Percentiles rank a stretch among this genome's conserved stretches.
Evolutionary conservation across 805 yeast species (phyloP).

Genomic region (Citeromyces matritensis): DNA sequence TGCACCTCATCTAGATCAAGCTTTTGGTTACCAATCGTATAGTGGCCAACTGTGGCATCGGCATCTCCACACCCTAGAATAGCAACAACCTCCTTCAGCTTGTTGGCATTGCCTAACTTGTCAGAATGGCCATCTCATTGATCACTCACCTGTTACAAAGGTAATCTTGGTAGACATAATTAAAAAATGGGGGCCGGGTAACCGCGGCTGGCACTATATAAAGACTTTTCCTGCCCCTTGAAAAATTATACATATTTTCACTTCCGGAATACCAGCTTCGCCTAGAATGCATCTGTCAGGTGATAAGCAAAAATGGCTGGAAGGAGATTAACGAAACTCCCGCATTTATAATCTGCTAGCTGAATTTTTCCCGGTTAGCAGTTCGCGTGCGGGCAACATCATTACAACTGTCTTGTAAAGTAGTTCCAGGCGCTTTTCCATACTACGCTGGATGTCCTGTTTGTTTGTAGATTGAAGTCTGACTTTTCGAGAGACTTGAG

Average conservation of each 20-base stretch:
- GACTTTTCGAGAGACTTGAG: constrained; percentile 40
- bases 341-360: constrained; percentile 16
- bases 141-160: constrained; percentile 12
- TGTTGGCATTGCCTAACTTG: constrained; percentile 77
- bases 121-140: neutral
- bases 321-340: constrained; percentile 17
- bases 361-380: constrained; percentile 3
- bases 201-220: neutral
- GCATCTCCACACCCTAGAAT: constrained; percentile 27
- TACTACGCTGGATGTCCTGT: constrained; percentile 29
- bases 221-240: too few species aligned
- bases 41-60: constrained; percentile 25
- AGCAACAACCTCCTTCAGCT: constrained; percentile 70
- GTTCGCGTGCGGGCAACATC: constrained; percentile 6
- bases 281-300: constrained; percentile 13
- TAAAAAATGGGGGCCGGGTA: constrained; percentile 1
- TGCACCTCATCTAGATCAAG: constrained; percentile 86
- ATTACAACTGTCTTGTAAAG: too few species aligned
- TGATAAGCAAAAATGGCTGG: constrained; percentile 22
- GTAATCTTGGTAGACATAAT: constrained; percentile 10
- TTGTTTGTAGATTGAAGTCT: constrained; percentile 46
- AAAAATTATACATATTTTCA: constrained; percentile 11
- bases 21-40: constrained; percentile 39
- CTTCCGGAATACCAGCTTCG: constrained; percentile 26
- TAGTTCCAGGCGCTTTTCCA: constrained; percentile 51